Evolutionary conservation across 352 stramenopile species (phyloP), one percentile per base, ranked within the genome.

Genomic region (Phytophthora syringae): DNA sequence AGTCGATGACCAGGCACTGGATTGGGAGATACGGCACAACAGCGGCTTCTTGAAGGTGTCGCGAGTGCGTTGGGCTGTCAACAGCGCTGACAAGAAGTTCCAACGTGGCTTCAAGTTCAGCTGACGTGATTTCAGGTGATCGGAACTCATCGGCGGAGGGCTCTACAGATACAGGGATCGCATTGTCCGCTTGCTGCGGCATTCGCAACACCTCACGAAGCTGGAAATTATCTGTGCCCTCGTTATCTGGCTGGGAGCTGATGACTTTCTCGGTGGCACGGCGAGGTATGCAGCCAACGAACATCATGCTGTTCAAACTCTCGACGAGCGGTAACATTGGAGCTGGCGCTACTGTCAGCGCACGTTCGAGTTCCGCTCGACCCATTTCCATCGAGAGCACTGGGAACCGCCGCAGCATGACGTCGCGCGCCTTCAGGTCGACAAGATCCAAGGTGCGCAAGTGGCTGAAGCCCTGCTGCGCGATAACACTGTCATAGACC

Each of bases 401-500:
- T 7, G 70, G 73, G 47, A 84, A 71, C 21, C 73, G 65, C 22
- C 53, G 57, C 30, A 77, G 61, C 80, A 91, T 90, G 56, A 88
- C 70, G 61, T 91, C 82, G 30, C 74, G 59, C 9, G 77, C 79
- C 28, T 66, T 79, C 36, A 88, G 50, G 30, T 72, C 71, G 24
- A n/a, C n/a, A n/a, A n/a, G 72, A 25, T 83, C 64, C 7, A 89
- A 57, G 27, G 82, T 82, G 11, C 76, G 75, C 13, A 91, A 51
- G 40, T 88, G 84, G n/a, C 54, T 74, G 15, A 91, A 69, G 0
- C 79, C 80, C 47, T 84, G 83, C 47, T 74, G 77, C 18, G 79
- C 64, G 24, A 88, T 88, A 44, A 79, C 67, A 28, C 75, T 88
- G 50, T 91, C 82, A 47, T 91, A 91, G 7, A 88, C 45, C 0